These are phyloP conservation scores for Pseudogymnoascus sp. DNA, from an alignment of 2,329 filamentous ascomycete species.

Conservation along the genomic window DNA sequence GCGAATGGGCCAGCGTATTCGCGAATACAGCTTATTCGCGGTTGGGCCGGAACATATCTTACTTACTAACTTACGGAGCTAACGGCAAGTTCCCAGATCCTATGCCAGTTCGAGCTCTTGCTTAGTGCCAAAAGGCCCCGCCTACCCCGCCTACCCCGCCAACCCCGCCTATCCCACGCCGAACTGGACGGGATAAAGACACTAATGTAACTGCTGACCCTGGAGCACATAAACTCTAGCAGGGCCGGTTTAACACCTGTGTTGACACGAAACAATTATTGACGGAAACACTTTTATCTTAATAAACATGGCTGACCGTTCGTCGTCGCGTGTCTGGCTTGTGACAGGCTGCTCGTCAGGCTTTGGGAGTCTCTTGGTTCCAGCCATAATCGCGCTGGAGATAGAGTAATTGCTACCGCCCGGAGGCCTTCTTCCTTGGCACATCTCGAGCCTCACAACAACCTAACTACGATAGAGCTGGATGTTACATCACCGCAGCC, in stretches of 20 bases:
- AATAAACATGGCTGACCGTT: not conserved
- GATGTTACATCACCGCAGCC: not conserved
- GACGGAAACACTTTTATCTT: not conserved
- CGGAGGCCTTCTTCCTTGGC: not conserved
- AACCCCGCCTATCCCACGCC: too few species aligned
- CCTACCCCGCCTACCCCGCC: too few species aligned
- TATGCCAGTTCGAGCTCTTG: too few species aligned
- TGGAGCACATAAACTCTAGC: not conserved
- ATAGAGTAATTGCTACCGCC: slow-evolving; percentile 17
- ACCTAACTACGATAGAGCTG: not conserved
- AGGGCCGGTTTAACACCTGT: not conserved
- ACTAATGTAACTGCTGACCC: not conserved
- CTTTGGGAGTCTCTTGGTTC: slow-evolving; percentile 16
- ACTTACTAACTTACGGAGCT: not conserved
- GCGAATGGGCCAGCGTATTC: too few species aligned
- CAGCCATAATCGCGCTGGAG: slow-evolving; percentile 14
- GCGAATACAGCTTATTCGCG: too few species aligned
- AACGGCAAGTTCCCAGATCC: not conserved
- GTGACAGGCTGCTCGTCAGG: slow-evolving; percentile 20
- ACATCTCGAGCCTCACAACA: not conserved
- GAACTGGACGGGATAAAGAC: too few species aligned
- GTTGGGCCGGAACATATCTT: too few species aligned
- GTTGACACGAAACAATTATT: not conserved
- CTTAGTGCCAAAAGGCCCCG: not conserved
- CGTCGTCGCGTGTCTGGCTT: slow-evolving; percentile 16